phyloP scores from a whole-genome alignment of 2,329 filamentous ascomycete genomes.

The Aspergillus neoniger region DNA sequence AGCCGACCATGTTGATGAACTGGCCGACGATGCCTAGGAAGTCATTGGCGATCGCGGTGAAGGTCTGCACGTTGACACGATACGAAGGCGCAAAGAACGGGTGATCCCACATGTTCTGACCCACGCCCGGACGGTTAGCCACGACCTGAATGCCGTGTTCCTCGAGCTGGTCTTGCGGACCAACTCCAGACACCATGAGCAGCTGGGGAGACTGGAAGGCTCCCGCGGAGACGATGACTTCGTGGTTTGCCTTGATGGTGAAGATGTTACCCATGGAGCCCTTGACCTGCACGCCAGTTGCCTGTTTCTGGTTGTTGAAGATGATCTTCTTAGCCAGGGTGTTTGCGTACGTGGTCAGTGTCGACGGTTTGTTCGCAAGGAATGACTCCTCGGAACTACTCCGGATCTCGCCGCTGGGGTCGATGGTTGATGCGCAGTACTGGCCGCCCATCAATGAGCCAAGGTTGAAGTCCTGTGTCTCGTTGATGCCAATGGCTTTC shows the following conservation, averaged over 20 bases:
- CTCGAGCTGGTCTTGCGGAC: conserved; percentile 37
- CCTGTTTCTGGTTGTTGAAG: conserved; percentile 42
- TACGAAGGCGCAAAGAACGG: conserved; percentile 32
- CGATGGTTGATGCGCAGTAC: conserved; percentile 40
- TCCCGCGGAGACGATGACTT: conserved; percentile 55
- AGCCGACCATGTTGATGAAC: conserved; percentile 9
- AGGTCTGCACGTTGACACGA: conserved; percentile 30
- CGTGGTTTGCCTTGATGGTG: conserved; percentile 51
- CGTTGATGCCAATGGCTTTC: conserved; percentile 44
- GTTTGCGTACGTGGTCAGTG: conserved; percentile 44
- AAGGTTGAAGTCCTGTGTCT: conserved; percentile 42
- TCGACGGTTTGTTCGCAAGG: conserved; percentile 29
- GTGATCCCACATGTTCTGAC: conserved; percentile 42
- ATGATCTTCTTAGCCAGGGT: conserved; percentile 51
- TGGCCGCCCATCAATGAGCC: conserved; percentile 46
- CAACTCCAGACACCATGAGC: conserved; percentile 54
- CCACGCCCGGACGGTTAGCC: conserved; percentile 35
- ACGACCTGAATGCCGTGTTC: conserved; percentile 31
- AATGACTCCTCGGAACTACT: conserved; percentile 41
- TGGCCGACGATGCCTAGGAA: conserved; percentile 17
- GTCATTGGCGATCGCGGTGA: conserved; percentile 23
- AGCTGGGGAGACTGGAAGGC: conserved; percentile 49
- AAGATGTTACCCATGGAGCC: conserved; percentile 15
- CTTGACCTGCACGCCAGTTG: conserved; percentile 44
- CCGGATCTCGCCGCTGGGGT: conserved; percentile 26